These are phyloP conservation scores for Hevea brasiliensis DNA, from an alignment of 345 rosid genomes.

Conservation along the genomic window DNA sequence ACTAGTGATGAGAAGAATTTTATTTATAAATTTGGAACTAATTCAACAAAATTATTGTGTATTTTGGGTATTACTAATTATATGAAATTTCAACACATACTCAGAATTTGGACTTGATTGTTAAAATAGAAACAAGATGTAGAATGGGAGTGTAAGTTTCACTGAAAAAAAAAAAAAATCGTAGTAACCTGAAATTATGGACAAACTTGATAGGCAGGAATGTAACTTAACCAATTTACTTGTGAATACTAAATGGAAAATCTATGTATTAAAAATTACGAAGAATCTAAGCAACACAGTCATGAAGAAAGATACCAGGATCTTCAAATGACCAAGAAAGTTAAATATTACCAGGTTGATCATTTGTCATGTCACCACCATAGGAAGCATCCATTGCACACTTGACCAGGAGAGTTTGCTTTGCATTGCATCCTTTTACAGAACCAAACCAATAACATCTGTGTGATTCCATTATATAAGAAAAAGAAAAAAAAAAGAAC, in stretches of 20 bases:
- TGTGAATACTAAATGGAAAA: constrained; percentile 4
- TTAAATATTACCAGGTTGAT: constrained; percentile 45
- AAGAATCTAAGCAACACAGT: background rate
- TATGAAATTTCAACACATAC: too few species aligned
- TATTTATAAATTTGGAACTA: background rate
- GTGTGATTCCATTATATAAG: constrained; percentile 6
- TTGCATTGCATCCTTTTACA: constrained; percentile 29
- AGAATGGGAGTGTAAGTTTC: background rate
- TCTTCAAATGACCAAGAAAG: constrained; percentile 6
- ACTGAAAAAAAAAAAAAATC: too few species aligned
- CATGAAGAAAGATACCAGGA: background rate
- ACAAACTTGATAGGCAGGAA: background rate
- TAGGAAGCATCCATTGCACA: constrained; percentile 80
- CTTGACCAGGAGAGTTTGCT: constrained; percentile 31
- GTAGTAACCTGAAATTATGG: background rate
- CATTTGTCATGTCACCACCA: constrained; percentile 54
- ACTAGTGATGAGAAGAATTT: background rate
- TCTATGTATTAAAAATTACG: background rate
- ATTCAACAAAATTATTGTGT: background rate
- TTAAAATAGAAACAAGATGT: background rate
- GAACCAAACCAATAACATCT: constrained; percentile 36
- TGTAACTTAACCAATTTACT: background rate
- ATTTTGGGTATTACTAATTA: background rate
- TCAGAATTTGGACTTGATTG: too few species aligned
- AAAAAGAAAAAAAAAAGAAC: background rate